Conservation (phyloP, 805 yeast species). For the Suhomyces prunicola region DNA sequence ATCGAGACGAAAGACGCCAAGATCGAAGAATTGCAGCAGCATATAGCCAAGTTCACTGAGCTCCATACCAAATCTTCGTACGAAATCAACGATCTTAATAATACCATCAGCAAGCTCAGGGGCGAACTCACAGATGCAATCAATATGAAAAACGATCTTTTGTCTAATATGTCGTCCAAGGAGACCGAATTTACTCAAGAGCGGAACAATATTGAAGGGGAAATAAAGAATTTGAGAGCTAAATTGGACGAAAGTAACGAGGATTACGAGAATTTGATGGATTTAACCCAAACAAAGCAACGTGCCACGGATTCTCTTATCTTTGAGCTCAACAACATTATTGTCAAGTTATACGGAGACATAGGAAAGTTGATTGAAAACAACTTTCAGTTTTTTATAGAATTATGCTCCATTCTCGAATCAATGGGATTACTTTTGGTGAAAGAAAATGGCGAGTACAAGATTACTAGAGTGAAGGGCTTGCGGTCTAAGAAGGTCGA, state of each 20-base stretch:
- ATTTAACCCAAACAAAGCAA: conserved; percentile 29
- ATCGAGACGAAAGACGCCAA: conserved; percentile 10
- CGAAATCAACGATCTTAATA: conserved; percentile 14
- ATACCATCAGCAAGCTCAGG: conserved; percentile 10
- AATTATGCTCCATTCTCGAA: conserved; percentile 59
- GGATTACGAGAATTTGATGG: conserved; percentile 42
- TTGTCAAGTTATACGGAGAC: conserved; percentile 13
- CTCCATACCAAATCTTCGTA: conserved; percentile 9
- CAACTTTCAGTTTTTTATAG: conserved; percentile 34
- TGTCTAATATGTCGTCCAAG: conserved; percentile 65
- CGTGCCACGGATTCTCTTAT: conserved; percentile 27
- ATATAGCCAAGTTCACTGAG: conserved; percentile 10
- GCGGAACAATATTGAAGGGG: conserved; percentile 45
- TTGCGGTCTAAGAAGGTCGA: conserved; percentile 45
- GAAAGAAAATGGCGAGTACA: conserved; percentile 36
- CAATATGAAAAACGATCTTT: conserved; percentile 57
- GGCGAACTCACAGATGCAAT: conserved; percentile 20
- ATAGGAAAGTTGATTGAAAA: conserved; percentile 14
- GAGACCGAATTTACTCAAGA: conserved; percentile 59
- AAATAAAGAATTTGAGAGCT: conserved; percentile 41
- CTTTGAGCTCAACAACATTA: conserved; percentile 19
- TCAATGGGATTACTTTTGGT: conserved; percentile 72
- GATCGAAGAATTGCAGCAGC: conserved; percentile 13
- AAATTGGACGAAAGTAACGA: conserved; percentile 49
- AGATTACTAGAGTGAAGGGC: conserved; percentile 78